phyloP scores from a whole-genome alignment of 2,329 filamentous ascomycete species.

The Aschersonia sp. region DNA sequence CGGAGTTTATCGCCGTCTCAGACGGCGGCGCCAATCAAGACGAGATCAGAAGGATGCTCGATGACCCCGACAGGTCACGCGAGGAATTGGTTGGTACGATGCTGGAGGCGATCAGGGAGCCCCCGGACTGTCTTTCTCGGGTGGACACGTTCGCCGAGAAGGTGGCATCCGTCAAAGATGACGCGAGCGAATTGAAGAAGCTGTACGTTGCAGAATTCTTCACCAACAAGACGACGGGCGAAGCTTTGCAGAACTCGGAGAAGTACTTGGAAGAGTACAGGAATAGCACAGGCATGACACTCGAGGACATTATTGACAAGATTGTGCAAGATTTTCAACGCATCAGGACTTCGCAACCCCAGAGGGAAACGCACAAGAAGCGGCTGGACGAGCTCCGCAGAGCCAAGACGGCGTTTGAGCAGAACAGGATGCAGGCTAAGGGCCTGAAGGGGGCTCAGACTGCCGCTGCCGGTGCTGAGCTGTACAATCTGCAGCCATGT shows the following conservation, averaged over 20 bases:
- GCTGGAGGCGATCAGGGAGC: constrained; percentile 20
- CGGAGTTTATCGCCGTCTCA: constrained; percentile 21
- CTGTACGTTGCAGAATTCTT: constrained; percentile 28
- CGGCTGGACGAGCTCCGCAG: constrained; percentile 31
- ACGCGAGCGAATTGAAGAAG: constrained; percentile 18
- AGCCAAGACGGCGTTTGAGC: constrained; percentile 34
- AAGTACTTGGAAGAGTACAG: constrained; percentile 25
- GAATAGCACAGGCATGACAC: constrained; percentile 10
- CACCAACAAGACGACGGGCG: constrained; percentile 18
- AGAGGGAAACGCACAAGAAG: constrained; percentile 21
- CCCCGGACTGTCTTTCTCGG: constrained; percentile 15
- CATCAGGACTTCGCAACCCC: constrained; percentile 15
- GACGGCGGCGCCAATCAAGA: constrained; percentile 14
- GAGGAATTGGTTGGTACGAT: constrained; percentile 22
- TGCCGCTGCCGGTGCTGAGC: constrained; percentile 13
- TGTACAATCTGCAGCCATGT: constrained; percentile 25
- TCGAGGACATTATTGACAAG: constrained; percentile 20
- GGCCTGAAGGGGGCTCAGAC: constrained; percentile 16
- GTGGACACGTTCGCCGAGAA: constrained; percentile 19
- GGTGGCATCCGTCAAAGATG: constrained; percentile 15
- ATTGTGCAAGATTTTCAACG: constrained; percentile 17
- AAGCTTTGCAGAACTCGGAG: constrained; percentile 16
- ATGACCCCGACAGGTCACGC: constrained; percentile 21
- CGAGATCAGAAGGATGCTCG: constrained; percentile 19
- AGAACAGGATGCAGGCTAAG: constrained; percentile 23